Evolutionary conservation across 1,284 basidiomycete species (phyloP).

Genomic region (Puccinia horiana): DNA sequence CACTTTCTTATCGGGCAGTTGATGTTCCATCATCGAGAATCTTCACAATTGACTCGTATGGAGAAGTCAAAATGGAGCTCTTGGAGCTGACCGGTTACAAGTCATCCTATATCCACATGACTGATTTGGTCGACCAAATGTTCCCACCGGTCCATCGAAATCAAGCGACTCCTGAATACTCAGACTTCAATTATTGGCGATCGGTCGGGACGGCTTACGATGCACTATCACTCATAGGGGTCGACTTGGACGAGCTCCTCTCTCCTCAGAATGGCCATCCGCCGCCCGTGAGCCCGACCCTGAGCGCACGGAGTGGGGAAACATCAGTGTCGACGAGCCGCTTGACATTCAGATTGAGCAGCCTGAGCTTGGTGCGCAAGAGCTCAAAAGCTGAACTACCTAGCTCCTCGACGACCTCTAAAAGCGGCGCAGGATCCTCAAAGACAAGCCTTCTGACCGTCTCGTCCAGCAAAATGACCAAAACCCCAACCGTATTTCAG

Average conservation of each 20-base stretch:
- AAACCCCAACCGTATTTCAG: not conserved
- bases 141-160: conserved; percentile 78
- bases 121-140: conserved; percentile 97
- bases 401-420: not conserved
- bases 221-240: conserved; percentile 51
- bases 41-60: conserved; percentile 93
- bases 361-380: conserved; percentile 37
- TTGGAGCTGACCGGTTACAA: conserved; percentile 94
- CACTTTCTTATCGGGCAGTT: conserved; percentile 91
- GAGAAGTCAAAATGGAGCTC: conserved; percentile 96
- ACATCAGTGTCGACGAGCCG: conserved; percentile 34
- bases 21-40: conserved; percentile 91
- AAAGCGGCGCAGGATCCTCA: not conserved
- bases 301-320: conserved; percentile 33
- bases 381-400: conserved; percentile 26
- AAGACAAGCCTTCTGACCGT: conserved; percentile 4
- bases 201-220: conserved; percentile 53
- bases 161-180: conserved; percentile 76
- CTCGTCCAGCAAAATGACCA: not conserved
- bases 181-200: conserved; percentile 98
- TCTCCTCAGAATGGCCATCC: not conserved
- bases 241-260: conserved; percentile 46
- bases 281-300: conserved; percentile 26
- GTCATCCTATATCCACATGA: conserved; percentile 96
- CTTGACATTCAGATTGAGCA: conserved; percentile 40